Percentiles rank a stretch among this genome's conserved stretches.
Evolutionary conservation across 768 basidiomycete species (phyloP).

Genomic region (Tylopilus felleus): DNA sequence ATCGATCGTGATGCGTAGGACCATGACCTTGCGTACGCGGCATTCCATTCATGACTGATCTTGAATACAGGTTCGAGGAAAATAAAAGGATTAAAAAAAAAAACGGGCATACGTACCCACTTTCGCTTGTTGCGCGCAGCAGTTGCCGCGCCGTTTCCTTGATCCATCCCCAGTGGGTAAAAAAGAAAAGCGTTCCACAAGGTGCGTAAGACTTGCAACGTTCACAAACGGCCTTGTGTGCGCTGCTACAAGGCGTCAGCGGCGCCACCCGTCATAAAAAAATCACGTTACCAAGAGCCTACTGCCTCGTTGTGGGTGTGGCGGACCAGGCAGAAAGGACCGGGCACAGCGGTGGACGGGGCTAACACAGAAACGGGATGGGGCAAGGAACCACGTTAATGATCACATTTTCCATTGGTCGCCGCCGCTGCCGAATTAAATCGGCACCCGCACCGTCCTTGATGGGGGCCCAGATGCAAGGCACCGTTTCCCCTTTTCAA

Average conservation of each 20-base stretch:
- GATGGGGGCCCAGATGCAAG: slow-evolving; percentile 1
- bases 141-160: slow-evolving; percentile 12
- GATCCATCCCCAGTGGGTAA: slow-evolving; percentile 4
- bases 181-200: not conserved
- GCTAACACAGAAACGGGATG: too few relatives aligned
- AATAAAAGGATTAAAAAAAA: too few relatives aligned
- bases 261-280: slow-evolving; percentile 9
- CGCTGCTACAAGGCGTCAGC: slow-evolving; percentile 4
- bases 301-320: slow-evolving; percentile 11
- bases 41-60: slow-evolving; percentile 22
- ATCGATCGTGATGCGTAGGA: slow-evolving; percentile 3
- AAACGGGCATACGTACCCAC: slow-evolving; percentile 8
- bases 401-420: not conserved
- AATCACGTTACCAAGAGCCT: not conserved
- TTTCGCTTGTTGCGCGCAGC: slow-evolving; percentile 18
- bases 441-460: slow-evolving; percentile 3
- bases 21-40: slow-evolving; percentile 1
- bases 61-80: slow-evolving; percentile 5
- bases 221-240: slow-evolving; percentile 4
- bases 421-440: slow-evolving; percentile 5
- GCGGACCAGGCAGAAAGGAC: not conserved
- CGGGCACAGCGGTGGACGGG: not conserved
- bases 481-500: not conserved
- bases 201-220: slow-evolving; percentile 15
- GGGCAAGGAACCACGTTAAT: not conserved